Base-by-base conservation (phyloP, 2,329 filamentous ascomycete genomes). In the Pestalotiopsis sp. region DNA sequence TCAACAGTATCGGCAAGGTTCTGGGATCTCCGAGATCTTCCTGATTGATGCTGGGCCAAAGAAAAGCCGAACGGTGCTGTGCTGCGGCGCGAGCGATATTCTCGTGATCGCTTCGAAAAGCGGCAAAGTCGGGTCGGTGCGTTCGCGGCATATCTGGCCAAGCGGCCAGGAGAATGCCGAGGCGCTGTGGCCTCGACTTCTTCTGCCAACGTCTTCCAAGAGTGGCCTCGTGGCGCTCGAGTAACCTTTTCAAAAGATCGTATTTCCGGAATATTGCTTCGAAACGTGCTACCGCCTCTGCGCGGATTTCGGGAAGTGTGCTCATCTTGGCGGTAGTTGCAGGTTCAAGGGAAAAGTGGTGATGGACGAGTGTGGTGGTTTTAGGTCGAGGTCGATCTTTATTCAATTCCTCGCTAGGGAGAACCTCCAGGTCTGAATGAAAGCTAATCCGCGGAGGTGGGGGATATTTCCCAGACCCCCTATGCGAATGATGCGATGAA, bases 41-140 rank as follows among this genome's bases (percentile, higher is more conserved):
- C 56, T 86, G 79, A 71, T 90, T 91, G 74, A 90, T 83, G 60
- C 85, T 80, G 0, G 88, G 88, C 81, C 82, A 88, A 57, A 87
- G 74, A 69, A 61, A 87, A 9, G 77, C 66, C 5, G 82, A 79
- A 7, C 68, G 72, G n/a, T 77, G 73, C 27, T 72, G 70, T 12
- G 73, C 74, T 3, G 73, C 72, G 1, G 38, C 2, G 3, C 67
- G 31, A 4, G 71, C 69, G 39, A 76, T 27, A 13, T 73, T 20
- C 1, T 57, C 13, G 3, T 69, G 41, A 14, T 77, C 70, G 41
- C 71, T 75, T n/a, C 72, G 74, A 27, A 80, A 78, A 14, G 78
- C 80, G 3, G 73, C 74, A 27, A 87, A 85, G 68, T 90, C 87
- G 0, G 87, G 86, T 0, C 85, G 84, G 73, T 90, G 87, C 0